A percentile compares a stretch with the other conserved stretches of the same genome.
Evolutionary conservation across 2,329 filamentous ascomycete genomes (phyloP).

Genomic region (Calonectria naviculata): DNA sequence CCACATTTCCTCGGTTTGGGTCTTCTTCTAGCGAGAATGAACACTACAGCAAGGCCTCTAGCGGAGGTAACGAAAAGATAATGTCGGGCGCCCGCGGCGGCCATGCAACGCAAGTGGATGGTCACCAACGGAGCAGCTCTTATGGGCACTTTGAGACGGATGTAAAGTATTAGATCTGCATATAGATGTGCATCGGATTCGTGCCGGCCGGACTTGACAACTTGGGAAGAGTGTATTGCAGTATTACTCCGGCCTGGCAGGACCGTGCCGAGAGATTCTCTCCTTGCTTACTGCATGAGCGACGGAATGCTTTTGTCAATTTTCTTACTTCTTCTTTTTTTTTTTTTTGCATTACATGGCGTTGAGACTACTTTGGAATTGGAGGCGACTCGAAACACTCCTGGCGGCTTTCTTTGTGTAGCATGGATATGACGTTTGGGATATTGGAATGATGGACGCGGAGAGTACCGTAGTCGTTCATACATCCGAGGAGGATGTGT

Average conservation of each 20-base stretch:
- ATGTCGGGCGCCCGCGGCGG: slow-evolving; percentile 38
- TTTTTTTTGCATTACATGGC: slow-evolving; percentile 4
- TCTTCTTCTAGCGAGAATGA: slow-evolving; percentile 38
- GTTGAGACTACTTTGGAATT: slow-evolving; percentile 29
- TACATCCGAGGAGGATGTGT: slow-evolving; percentile 2
- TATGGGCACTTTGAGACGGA: slow-evolving; percentile 47
- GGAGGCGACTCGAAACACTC: slow-evolving; percentile 27
- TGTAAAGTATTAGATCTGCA: slow-evolving; percentile 37
- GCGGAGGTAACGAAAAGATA: slow-evolving; percentile 42
- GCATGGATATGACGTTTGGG: neutral
- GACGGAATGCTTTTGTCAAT: slow-evolving; percentile 21
- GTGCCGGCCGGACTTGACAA: neutral
- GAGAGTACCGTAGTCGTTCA: neutral
- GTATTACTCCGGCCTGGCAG: slow-evolving; percentile 40
- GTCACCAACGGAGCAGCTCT: slow-evolving; percentile 48
- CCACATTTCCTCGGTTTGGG: slow-evolving; percentile 41
- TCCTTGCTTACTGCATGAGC: slow-evolving; percentile 37
- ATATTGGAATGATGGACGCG: neutral
- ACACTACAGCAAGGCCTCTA: slow-evolving; percentile 23
- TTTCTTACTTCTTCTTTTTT: slow-evolving; percentile 7
- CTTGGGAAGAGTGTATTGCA: slow-evolving; percentile 19
- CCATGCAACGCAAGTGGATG: slow-evolving; percentile 37
- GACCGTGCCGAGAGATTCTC: slow-evolving; percentile 39
- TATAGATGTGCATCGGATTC: neutral
- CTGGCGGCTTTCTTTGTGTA: slow-evolving; percentile 30